Evolutionary conservation across 1,139 yeast species (phyloP), one percentile per base, ranked within the genome.

Genomic region (Taphrina flavorubra): DNA sequence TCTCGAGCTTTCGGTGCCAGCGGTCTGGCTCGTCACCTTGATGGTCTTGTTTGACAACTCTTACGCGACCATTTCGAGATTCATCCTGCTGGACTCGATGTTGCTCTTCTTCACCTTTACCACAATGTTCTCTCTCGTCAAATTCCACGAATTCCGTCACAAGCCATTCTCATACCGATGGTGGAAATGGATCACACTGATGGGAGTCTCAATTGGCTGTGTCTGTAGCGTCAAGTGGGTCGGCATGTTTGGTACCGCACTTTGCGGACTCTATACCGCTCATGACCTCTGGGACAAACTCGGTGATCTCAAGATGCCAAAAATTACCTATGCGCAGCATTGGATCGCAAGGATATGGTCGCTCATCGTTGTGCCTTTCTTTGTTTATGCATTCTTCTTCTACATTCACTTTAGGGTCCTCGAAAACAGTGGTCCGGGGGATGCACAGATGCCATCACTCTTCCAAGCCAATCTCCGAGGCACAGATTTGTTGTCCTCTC

Each of bases 71-170:
- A 84, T 95, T 76, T 96, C 96, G 68, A 89, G 91, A 78, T 91
- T 95, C 78, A 94, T 95, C 75, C 82, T 95, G 74, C 85, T 95
- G 74, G 99, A 95, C 79, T 92, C 98, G n/a, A 92, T 92, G 94
- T 85, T 95, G 71, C 84, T 92, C 74, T 89, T 91, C 77, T 95
- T 94, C 82, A 94, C 98, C 34, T 91, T 90, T 61, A 82, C 92
- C 13, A 89, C 97, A 2, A 84, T 92, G 71, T 87, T 84, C 77
- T 86, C 91, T 72, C 87, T 92, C 76, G 85, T 87, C 70, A 84
- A 88, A 78, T 94, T 90, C 82, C 94, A 92, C 80, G 86, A 84
- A 75, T 83, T 85, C 76, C 91, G 91, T 79, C 78, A 79, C 65
- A 76, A 77, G 63, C 84, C 87, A 39, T 95, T 95, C 77, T 75